Evolutionary conservation across 441 rosid species (phyloP), one percentile per base, ranked within the genome.

Genomic region (Eruca vesicaria): DNA sequence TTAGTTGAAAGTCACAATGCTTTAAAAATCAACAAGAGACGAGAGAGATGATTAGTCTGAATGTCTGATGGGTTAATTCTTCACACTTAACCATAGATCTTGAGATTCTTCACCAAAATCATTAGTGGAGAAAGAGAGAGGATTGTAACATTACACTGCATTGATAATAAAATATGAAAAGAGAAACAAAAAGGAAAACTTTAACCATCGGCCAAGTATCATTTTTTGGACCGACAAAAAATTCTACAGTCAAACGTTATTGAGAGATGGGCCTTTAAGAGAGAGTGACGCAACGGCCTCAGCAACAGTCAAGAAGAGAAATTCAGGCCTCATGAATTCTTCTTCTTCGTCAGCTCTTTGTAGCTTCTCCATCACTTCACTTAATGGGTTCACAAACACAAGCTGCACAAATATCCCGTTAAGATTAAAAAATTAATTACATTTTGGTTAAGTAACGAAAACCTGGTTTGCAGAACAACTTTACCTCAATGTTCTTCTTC

Each of bases 321-420:
- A 73, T 56, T 86, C 91, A 14, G 91, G 88, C 59, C 83, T 82
- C 67, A 82, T 68, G 32, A 89, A 72, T 59, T 80, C 86, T 4
- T 75, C 72, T 16, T 36, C 73, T 52, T 80, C 85, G 20, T 91
- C 91, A 21, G 93, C 91, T 66, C 83, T 78, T 32, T 88, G 88
- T 80, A 95, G 80, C 80, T 95, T 95, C 76, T 89, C 95, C 73
- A 91, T 77, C 81, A 91, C 98, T 72, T 91, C 99, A 5, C 92
- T 90, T 11, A 89, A 59, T 21, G 99, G 98, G 81, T 95, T 95
- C 91, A 93, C 98, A 75, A 93, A 56, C 79, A 89, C 92, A 45
- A 95, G 87, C 99, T 95, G 92, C 72, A 14, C 59, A 11, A 16
- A 15, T 11, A 55, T 48, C 10, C 48, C 16, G 53, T 62, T 68